These are phyloP conservation scores for Lepiota brunneoincarnata DNA, from an alignment of 768 basidiomycete genomes.

Conservation along the genomic window DNA sequence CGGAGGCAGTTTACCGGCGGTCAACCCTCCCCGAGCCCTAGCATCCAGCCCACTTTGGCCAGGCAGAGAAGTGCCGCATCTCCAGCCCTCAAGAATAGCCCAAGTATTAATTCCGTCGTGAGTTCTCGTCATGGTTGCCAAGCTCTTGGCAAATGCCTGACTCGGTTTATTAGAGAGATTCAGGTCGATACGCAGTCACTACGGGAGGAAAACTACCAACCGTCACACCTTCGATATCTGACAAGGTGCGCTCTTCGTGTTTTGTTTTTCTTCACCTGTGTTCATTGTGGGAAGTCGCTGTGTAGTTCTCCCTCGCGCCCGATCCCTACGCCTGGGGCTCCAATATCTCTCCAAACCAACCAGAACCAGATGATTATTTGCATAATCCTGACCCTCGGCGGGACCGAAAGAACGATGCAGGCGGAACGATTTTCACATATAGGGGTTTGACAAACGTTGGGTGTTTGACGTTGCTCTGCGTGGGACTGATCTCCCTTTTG, in stretches of 20 bases:
- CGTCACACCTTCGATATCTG: conserved; percentile 46
- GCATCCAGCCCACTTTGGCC: neutral
- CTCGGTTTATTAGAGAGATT: conserved; percentile 30
- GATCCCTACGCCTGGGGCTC: conserved; percentile 75
- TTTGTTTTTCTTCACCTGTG: neutral
- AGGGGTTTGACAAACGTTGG: conserved; percentile 74
- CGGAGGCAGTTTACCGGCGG: conserved; percentile 3
- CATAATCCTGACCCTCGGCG: conserved; percentile 71
- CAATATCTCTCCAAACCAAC: conserved; percentile 51
- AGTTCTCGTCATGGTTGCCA: conserved; percentile 15
- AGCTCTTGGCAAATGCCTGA: neutral
- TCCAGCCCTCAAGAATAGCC: conserved; percentile 7
- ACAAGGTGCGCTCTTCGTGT: conserved; percentile 40
- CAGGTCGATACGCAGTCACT: conserved; percentile 35
- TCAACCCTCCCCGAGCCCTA: neutral
- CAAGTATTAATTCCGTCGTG: conserved; percentile 42
- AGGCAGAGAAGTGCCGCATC: neutral
- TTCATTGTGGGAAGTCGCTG: neutral
- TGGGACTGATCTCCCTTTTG: conserved; percentile 60
- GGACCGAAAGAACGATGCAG: conserved; percentile 53
- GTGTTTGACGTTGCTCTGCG: conserved; percentile 55
- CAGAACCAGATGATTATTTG: conserved; percentile 68
- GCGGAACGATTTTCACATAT: conserved; percentile 61
- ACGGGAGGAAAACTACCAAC: conserved; percentile 18
- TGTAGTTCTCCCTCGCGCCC: conserved; percentile 69